phyloP scores from a whole-genome alignment of 768 basidiomycete species.

The Infundibulicybe gibba region DNA sequence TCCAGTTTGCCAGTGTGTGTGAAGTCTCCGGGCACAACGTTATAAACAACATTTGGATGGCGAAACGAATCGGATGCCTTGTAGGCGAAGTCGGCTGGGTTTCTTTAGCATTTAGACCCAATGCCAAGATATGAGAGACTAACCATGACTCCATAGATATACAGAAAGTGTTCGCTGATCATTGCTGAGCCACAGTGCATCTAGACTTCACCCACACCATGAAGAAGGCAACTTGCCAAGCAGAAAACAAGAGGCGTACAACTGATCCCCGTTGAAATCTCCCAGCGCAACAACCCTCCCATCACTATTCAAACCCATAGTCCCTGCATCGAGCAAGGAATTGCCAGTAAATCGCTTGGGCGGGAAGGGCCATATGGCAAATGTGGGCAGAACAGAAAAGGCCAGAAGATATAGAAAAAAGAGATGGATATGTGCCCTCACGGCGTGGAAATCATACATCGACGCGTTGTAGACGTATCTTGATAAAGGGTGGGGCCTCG shows the following conservation, averaged over 20 bases:
- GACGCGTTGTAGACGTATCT: no score
- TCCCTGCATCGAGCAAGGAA: constrained; percentile 73
- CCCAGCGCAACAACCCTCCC: constrained; percentile 85
- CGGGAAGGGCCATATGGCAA: constrained; percentile 76
- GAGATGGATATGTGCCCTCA: no score
- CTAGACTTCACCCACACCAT: constrained; percentile 48
- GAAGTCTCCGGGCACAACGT: constrained; percentile 92
- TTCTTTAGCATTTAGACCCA: not conserved
- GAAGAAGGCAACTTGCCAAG: not conserved
- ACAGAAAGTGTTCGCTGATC: constrained; percentile 77
- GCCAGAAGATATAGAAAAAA: not conserved
- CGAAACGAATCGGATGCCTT: constrained; percentile 44
- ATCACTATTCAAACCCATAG: constrained; percentile 70
- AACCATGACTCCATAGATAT: constrained; percentile 82
- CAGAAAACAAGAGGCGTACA: constrained; percentile 48
- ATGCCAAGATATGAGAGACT: constrained; percentile 10
- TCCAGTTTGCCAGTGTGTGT: constrained; percentile 91
- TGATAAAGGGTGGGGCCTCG: no score
- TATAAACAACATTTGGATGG: constrained; percentile 59
- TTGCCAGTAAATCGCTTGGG: constrained; percentile 85
- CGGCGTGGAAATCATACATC: no score
- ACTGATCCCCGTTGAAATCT: constrained; percentile 95
- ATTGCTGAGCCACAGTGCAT: constrained; percentile 71
- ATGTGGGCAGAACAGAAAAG: constrained; percentile 10
- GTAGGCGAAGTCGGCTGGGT: constrained; percentile 56